Percentiles rank a stretch among this genome's conserved stretches.
Evolutionary conservation across 805 yeast genomes (phyloP).

Genomic region (Kregervanrija pseudodelftensis): DNA sequence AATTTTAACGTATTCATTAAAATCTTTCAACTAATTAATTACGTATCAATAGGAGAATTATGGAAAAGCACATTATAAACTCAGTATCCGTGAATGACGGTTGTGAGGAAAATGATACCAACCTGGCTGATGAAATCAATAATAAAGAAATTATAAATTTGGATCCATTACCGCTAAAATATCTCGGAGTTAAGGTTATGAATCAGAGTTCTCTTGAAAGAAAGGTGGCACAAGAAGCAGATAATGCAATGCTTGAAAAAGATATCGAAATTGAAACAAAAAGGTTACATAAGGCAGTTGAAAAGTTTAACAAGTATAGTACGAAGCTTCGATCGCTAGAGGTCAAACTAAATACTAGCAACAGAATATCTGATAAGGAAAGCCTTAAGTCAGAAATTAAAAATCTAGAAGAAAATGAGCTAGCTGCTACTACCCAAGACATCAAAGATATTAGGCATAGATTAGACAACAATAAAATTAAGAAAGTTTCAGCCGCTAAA

Average conservation of each 20-base stretch:
- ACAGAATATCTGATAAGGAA: slow-evolving; percentile 58
- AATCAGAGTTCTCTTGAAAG: slow-evolving; percentile 79
- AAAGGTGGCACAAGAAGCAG: slow-evolving; percentile 64
- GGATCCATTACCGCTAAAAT: slow-evolving; percentile 1
- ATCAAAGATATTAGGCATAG: slow-evolving; percentile 47
- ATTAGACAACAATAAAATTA: slow-evolving; percentile 20
- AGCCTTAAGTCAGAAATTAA: slow-evolving; percentile 47
- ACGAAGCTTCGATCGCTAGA: slow-evolving; percentile 41
- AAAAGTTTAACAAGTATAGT: slow-evolving; percentile 36
- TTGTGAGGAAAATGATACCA: not conserved
- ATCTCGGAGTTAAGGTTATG: slow-evolving; percentile 51
- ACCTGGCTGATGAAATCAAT: not conserved
- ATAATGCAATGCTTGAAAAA: slow-evolving; percentile 47
- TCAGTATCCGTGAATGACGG: not conserved
- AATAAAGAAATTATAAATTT: not conserved
- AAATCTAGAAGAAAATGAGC: slow-evolving; percentile 41
- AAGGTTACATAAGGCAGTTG: slow-evolving; percentile 61
- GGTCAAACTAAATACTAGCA: slow-evolving; percentile 40
- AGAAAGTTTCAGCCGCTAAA: slow-evolving; percentile 1
- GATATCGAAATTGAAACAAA: slow-evolving; percentile 69
- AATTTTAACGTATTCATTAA: too few relatives aligned
- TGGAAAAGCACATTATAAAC: not conserved
- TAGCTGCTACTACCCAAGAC: slow-evolving; percentile 51
- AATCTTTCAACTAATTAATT: not conserved
- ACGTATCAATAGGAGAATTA: not conserved